Evolutionary conservation across 1,284 basidiomycete genomes (phyloP), one percentile per base, ranked within the genome.

Genomic region (Moesziomyces sp.): DNA sequence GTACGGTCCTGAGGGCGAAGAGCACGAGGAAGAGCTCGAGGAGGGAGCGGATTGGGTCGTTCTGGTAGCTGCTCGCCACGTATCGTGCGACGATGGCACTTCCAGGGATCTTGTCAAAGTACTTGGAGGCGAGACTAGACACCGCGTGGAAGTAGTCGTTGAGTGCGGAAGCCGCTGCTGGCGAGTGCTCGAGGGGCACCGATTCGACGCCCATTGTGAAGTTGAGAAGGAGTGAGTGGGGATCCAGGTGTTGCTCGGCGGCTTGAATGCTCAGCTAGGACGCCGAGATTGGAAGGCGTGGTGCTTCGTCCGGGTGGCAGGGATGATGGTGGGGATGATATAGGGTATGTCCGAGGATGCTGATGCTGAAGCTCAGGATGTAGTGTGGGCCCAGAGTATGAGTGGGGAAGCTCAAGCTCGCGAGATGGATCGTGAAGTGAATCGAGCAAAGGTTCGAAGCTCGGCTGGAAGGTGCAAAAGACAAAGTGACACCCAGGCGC

Each of bases 11-110:
- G 21, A 94, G 92, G 33, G 82, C 82, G 81, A 98, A 98, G 55
- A 93, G 87, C 67, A 97, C 85, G 45, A 99, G 89, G 54, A 96
- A 89, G 46, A 98, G 85, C 85, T 99, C 97, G 69, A 99, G 89
- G 7, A 98, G 79, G 0, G 93, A 94, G 58, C 97, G 88, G 46
- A 93, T 93, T 1, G 97, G 96, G 55, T 86, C 86, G 57, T 86
- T 93, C 91, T 62, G 94, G 91, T 83, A 94, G 89, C 85, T 86
- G 43, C 84, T 85, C 85, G 89, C 91, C 86, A 97, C 92, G 85
- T 97, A 97, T 78, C 94, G 92, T 58, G 92, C 88, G 71, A 97
- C 85, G 80, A 97, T 93, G 10, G 92, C 90, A 18, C 93, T 95
- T 52, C 95, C 94, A 3, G 94, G 95, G 30, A 97, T 86, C 59